Base-by-base conservation (phyloP, 2,329 filamentous ascomycete genomes). In the Fusarium sp. region DNA sequence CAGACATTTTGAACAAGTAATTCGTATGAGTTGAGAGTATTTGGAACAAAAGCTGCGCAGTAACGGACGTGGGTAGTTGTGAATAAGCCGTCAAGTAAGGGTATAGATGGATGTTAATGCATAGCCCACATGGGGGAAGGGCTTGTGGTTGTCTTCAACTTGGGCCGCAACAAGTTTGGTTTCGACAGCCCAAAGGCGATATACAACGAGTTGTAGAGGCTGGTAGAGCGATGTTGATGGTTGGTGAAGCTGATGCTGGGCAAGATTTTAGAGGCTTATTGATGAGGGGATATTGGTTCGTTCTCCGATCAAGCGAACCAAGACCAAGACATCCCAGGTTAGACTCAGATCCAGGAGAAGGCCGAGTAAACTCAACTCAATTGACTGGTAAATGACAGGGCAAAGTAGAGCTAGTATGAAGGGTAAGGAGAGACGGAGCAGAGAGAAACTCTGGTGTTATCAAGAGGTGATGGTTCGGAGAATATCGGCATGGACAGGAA, bases 1-100 rank as follows among this genome's bases (percentile, higher is more conserved):
- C 74, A 38, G 82, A 73, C 80, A 83, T 83, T 52, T 27, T 64
- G 62, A 38, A 27, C 27, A 37, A 35, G 13, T 45, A 9, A 24
- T 20, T 22, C 40, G 64, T 29, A 47, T 35, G n/a, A 62, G 38
- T 13, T 11, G 45, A 54, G 16, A 24, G 57, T 54, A 50, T 20
- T 35, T 20, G 56, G 22, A 64, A 69, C 13, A 29, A 37, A 38
- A 40, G 56, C 40, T 42, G 45, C 20, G 38, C 27, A 50, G 38
- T 35, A 47, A 42, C 11, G 50, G 37, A 20, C 20, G 54, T 58
- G 54, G 47, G 45, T 62, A 66, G 38, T 40, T 22, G 40, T 37
- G 60, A 52, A 62, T 63, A 54, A 40, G 45, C 24, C n/a, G 45
- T 58, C 61, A 38, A 42, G 47, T 18, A 52, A 34, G 47, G 27